A percentile compares a stretch with the other conserved stretches of the same genome.
Conservation (phyloP, 768 basidiomycete species). For the Serendipita sp. region DNA sequence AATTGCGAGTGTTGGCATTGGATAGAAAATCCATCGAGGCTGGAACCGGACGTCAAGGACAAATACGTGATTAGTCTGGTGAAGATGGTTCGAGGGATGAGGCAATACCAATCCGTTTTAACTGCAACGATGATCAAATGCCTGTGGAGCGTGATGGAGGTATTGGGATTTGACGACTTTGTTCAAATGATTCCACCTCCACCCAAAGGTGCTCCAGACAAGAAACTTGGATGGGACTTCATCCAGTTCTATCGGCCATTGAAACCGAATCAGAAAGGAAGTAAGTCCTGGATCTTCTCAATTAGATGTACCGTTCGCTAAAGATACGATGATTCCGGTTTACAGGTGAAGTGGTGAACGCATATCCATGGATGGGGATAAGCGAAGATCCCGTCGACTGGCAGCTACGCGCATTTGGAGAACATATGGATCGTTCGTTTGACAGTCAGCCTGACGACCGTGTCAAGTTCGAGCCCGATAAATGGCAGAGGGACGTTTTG, state of each 20-base stretch:
- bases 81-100: slow-evolving; percentile 26
- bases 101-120: slow-evolving; percentile 23
- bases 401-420: slow-evolving; percentile 55
- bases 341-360: slow-evolving; percentile 11
- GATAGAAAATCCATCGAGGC: slow-evolving; percentile 30
- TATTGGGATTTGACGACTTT: slow-evolving; percentile 34
- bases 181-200: slow-evolving; percentile 9
- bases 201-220: slow-evolving; percentile 16
- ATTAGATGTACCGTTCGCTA: slow-evolving; percentile 21
- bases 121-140: slow-evolving; percentile 21
- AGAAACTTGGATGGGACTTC: slow-evolving; percentile 33
- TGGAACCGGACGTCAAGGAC: slow-evolving; percentile 27
- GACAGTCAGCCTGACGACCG: slow-evolving; percentile 40
- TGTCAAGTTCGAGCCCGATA: slow-evolving; percentile 49
- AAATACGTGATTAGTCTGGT: slow-evolving; percentile 30
- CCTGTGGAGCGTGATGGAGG: slow-evolving; percentile 25
- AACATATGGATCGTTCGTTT: slow-evolving; percentile 59
- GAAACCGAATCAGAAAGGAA: slow-evolving; percentile 18
- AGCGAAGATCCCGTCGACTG: slow-evolving; percentile 41
- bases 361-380: slow-evolving; percentile 18
- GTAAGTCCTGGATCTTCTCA: slow-evolving; percentile 26
- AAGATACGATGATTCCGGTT: background rate
- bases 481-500: slow-evolving; percentile 52
- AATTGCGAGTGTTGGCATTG: slow-evolving; percentile 36
- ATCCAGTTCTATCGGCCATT: slow-evolving; percentile 33